Conservation (phyloP, 2,329 filamentous ascomycete species). For the Metarhizium rileyi region DNA sequence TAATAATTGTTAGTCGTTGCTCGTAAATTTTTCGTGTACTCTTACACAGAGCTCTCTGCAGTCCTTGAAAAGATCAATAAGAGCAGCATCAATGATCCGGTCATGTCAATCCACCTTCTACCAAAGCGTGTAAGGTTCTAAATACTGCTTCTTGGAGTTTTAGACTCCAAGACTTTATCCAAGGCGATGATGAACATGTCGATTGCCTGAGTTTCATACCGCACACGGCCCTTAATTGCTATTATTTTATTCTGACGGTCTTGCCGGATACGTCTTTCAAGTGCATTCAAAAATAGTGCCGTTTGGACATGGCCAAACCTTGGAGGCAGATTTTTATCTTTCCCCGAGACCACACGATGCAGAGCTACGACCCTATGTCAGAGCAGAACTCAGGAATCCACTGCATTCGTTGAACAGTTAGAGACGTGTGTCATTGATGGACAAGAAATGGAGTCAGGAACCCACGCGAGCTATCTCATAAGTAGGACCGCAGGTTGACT, state of each 20-base stretch:
- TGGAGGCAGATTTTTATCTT: background rate
- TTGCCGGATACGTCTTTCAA: background rate
- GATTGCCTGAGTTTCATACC: background rate
- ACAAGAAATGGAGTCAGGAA: background rate
- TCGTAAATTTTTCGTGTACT: too few species aligned
- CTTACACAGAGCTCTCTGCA: background rate
- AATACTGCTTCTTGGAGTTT: background rate
- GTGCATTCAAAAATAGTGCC: background rate
- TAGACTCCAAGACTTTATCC: background rate
- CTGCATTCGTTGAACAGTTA: slow-evolving; percentile 1
- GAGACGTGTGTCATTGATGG: background rate
- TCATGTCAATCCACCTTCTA: background rate
- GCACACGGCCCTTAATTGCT: background rate
- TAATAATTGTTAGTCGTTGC: too few species aligned
- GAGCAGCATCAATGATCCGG: background rate
- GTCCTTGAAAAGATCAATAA: background rate
- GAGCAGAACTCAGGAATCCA: slow-evolving; percentile 3
- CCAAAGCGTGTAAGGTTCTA: background rate
- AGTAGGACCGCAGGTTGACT: background rate
- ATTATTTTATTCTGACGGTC: background rate
- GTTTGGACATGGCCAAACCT: background rate
- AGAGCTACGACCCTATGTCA: too few species aligned
- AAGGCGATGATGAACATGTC: background rate
- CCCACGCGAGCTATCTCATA: slow-evolving; percentile 5
- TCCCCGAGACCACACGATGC: background rate